Conservation (phyloP, 345 rosid genomes). For the Syzygium aromaticum region DNA sequence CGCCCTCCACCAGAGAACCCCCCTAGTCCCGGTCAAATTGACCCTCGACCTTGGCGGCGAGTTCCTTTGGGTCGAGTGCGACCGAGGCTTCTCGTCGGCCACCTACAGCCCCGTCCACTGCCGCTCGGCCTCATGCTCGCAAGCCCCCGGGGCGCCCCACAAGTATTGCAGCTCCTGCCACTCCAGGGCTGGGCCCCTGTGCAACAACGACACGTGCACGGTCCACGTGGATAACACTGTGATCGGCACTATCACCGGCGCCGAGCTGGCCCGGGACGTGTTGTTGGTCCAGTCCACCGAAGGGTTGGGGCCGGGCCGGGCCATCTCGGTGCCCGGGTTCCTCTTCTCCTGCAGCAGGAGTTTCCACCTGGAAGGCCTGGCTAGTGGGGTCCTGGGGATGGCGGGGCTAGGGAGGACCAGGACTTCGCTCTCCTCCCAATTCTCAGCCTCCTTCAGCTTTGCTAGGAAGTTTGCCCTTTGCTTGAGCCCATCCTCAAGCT, state of each 20-base stretch:
- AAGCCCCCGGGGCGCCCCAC: background rate
- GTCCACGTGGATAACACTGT: conserved; percentile 21
- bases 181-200: conserved; percentile 25
- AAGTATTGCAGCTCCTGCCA: conserved; percentile 10
- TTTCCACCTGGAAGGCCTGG: conserved; percentile 10
- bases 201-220: conserved; percentile 34
- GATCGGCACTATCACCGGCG: background rate
- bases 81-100: conserved; percentile 24
- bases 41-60: conserved; percentile 34
- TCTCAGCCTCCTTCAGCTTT: conserved; percentile 18
- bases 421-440: conserved; percentile 14
- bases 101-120: conserved; percentile 23
- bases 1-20: conserved; percentile 25
- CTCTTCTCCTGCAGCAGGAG: conserved; percentile 15
- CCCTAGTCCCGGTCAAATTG: conserved; percentile 15
- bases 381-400: conserved; percentile 1
- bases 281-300: conserved; percentile 28
- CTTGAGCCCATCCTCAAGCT: conserved; percentile 10
- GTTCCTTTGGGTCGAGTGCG: conserved; percentile 37
- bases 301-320: conserved; percentile 27
- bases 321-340: conserved; percentile 15
- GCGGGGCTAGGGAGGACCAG: conserved; percentile 26
- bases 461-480: conserved; percentile 25
- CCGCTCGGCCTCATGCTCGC: conserved; percentile 22
- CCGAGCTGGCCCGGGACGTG: conserved; percentile 24